These are phyloP conservation scores for Citrullus mucosospermus DNA, from an alignment of 306 rosid species.

Conservation along the genomic window DNA sequence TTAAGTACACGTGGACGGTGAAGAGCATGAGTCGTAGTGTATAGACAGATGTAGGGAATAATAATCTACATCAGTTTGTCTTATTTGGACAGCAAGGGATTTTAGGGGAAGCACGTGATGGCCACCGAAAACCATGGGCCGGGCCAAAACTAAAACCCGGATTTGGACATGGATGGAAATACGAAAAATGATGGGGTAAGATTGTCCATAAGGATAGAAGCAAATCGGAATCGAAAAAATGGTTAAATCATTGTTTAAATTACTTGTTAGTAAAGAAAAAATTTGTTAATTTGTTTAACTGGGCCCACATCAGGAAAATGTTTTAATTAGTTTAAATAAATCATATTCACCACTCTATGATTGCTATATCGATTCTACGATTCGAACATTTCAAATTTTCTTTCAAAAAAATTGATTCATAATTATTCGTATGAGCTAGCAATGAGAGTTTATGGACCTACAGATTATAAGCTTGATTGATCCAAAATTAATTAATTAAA, in stretches of 20 bases:
- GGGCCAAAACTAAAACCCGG: background rate
- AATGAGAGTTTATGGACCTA: too few species aligned
- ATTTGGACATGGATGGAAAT: background rate
- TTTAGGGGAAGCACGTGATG: background rate
- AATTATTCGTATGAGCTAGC: too few species aligned
- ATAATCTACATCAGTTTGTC: background rate
- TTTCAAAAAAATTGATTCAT: too few species aligned
- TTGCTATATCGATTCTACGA: too few species aligned
- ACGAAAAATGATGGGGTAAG: background rate
- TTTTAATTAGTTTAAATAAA: too few species aligned
- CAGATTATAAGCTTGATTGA: too few species aligned
- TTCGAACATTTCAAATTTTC: too few species aligned
- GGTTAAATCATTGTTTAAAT: background rate
- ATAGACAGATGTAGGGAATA: background rate
- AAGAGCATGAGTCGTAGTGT: background rate
- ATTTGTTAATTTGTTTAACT: too few species aligned
- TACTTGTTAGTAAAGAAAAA: too few species aligned
- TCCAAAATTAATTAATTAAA: too few species aligned
- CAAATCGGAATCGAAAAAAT: background rate
- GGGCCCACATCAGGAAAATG: too few species aligned
- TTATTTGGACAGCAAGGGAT: conserved; percentile 4
- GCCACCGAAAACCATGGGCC: background rate
- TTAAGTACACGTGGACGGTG: background rate
- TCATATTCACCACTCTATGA: too few species aligned
- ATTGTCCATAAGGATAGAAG: background rate